These are phyloP conservation scores for Pythium apleroticum DNA, from an alignment of 352 stramenopile genomes.

Conservation along the genomic window DNA sequence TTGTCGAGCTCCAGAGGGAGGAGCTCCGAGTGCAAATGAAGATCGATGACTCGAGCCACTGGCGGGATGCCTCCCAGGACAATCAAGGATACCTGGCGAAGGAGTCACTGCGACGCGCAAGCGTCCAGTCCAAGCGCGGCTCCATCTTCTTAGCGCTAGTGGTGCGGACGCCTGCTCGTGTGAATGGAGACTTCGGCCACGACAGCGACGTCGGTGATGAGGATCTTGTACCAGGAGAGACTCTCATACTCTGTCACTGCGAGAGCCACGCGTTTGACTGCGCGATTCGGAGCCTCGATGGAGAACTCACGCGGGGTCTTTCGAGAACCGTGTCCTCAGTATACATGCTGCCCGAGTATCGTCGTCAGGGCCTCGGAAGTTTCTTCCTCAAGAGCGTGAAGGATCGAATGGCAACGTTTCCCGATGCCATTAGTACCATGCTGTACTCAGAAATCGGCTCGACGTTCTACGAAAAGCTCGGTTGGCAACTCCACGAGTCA, in stretches of 20 bases:
- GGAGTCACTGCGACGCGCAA: slow-evolving; percentile 42
- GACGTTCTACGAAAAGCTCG: slow-evolving; percentile 59
- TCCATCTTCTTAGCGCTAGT: slow-evolving; percentile 72
- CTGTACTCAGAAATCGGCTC: slow-evolving; percentile 73
- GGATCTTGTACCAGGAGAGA: slow-evolving; percentile 23
- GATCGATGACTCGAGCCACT: slow-evolving; percentile 23
- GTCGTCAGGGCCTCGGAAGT: slow-evolving; percentile 45
- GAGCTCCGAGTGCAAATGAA: slow-evolving; percentile 31
- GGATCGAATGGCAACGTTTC: slow-evolving; percentile 30
- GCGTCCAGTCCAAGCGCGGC: slow-evolving; percentile 41
- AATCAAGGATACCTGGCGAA: slow-evolving; percentile 54
- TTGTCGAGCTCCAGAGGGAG: slow-evolving; percentile 25
- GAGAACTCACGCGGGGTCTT: slow-evolving; percentile 42
- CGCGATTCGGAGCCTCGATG: slow-evolving; percentile 31
- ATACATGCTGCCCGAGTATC: slow-evolving; percentile 53
- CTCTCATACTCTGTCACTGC: slow-evolving; percentile 48
- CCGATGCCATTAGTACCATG: slow-evolving; percentile 35
- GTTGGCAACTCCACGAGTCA: slow-evolving; percentile 55
- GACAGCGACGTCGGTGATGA: slow-evolving; percentile 27
- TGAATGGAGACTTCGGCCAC: slow-evolving; percentile 2
- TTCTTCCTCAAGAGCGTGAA: slow-evolving; percentile 48
- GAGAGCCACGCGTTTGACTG: slow-evolving; percentile 64
- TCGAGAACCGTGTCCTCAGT: slow-evolving; percentile 66
- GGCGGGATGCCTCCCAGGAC: slow-evolving; percentile 18
- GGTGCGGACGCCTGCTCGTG: slow-evolving; percentile 16